Conservation (phyloP, 1,139 yeast genomes). For the Debaryomyces singareniensis region DNA sequence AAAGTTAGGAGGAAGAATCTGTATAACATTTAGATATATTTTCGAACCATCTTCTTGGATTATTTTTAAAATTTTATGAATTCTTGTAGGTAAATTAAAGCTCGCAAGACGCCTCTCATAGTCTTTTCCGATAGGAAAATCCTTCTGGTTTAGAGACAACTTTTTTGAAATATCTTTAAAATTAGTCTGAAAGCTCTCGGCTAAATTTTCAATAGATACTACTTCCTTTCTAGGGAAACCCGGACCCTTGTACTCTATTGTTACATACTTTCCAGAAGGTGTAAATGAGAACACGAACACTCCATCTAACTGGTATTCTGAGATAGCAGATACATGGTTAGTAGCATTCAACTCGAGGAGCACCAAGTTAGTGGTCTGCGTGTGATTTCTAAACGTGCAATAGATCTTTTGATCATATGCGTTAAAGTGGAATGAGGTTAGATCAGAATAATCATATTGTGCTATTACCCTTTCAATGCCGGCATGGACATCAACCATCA, state of each 20-base stretch:
- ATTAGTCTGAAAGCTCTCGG: too few species aligned
- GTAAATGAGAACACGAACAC: slow-evolving; percentile 38
- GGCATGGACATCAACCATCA: too few species aligned
- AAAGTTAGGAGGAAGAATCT: slow-evolving; percentile 69
- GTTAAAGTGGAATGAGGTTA: too few species aligned
- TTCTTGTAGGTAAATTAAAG: slow-evolving; percentile 52
- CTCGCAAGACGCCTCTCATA: slow-evolving; percentile 15
- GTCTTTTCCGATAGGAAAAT: slow-evolving; percentile 22
- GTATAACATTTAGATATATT: slow-evolving; percentile 58
- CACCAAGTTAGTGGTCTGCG: too few species aligned
- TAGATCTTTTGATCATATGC: too few species aligned
- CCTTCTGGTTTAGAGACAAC: slow-evolving; percentile 7
- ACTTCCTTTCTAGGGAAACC: slow-evolving; percentile 57
- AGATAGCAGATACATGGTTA: too few species aligned
- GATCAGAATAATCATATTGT: too few species aligned
- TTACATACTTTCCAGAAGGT: slow-evolving; percentile 51
- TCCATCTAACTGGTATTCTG: slow-evolving; percentile 19
- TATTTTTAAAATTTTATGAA: slow-evolving; percentile 42
- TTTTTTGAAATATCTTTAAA: neutral
- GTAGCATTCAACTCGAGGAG: too few species aligned
- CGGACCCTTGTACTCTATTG: slow-evolving; percentile 59
- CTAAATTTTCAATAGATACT: slow-evolving; percentile 36
- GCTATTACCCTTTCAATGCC: too few species aligned
- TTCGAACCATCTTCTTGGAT: slow-evolving; percentile 25
- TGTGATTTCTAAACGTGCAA: too few species aligned